A percentile compares a stretch with the other conserved stretches of the same genome.
phyloP scores from a whole-genome alignment of 2,329 filamentous ascomycete species.

The Talaromyces sp. region DNA sequence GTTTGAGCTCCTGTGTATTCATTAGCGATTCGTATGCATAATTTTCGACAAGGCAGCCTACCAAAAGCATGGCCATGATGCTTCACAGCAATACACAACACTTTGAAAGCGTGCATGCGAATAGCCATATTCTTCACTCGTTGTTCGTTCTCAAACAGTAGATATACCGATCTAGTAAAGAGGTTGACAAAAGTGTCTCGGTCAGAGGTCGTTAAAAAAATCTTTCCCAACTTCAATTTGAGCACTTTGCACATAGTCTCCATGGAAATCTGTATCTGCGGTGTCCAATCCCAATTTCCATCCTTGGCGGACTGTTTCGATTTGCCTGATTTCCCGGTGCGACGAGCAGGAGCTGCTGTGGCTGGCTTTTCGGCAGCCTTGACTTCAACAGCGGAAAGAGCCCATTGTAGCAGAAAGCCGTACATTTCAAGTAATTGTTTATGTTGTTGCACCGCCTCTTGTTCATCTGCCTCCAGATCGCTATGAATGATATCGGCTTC shows the following conservation, averaged over 20 bases:
- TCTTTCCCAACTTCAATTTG: slow-evolving; percentile 83
- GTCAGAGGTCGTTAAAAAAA: slow-evolving; percentile 94
- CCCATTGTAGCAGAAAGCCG: slow-evolving; percentile 91
- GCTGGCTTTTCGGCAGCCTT: slow-evolving; percentile 88
- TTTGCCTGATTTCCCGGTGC: slow-evolving; percentile 70
- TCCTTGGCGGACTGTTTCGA: slow-evolving; percentile 64
- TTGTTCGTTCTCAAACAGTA: slow-evolving; percentile 89
- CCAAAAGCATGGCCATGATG: slow-evolving; percentile 90
- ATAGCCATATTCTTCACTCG: slow-evolving; percentile 83
- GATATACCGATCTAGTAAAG: slow-evolving; percentile 86
- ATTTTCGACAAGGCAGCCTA: neutral
- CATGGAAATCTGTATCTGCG: slow-evolving; percentile 80
- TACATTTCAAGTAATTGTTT: slow-evolving; percentile 91
- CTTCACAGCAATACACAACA: slow-evolving; percentile 92
- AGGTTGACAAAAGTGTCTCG: slow-evolving; percentile 90
- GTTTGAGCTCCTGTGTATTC: slow-evolving; percentile 73
- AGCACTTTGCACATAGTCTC: slow-evolving; percentile 95
- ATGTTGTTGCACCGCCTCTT: slow-evolving; percentile 78
- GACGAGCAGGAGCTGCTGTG: slow-evolving; percentile 61
- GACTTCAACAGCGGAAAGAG: slow-evolving; percentile 85
- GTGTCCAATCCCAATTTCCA: slow-evolving; percentile 78
- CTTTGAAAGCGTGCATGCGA: slow-evolving; percentile 95
- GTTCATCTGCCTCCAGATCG: slow-evolving; percentile 87
- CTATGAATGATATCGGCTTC: slow-evolving; percentile 81
- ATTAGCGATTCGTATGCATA: slow-evolving; percentile 18